These are phyloP conservation scores for Pseudogymnoascus sp. DNA, from an alignment of 2,329 filamentous ascomycete species.

Conservation along the genomic window DNA sequence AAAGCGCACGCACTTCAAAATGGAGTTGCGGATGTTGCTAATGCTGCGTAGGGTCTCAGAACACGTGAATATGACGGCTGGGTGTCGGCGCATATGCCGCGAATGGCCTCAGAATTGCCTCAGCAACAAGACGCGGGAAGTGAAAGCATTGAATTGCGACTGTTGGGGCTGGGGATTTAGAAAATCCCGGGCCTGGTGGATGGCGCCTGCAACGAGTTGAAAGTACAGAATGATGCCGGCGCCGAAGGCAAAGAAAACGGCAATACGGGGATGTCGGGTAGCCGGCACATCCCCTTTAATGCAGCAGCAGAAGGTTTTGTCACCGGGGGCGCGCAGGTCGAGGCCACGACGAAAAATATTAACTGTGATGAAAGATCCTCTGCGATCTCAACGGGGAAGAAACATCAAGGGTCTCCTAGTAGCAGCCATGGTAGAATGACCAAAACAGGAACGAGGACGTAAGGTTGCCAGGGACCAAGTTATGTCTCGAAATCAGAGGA, in stretches of 20 bases:
- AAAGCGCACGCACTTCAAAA: no score
- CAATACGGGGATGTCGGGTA: not conserved
- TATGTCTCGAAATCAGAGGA: not conserved
- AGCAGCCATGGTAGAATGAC: not conserved
- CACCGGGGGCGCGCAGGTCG: no score
- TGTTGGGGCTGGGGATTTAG: not conserved
- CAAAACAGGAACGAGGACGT: not conserved
- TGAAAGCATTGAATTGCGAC: constrained; percentile 30
- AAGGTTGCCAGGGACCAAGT: not conserved
- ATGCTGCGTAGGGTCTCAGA: no score
- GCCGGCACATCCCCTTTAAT: no score
- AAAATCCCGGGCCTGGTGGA: not conserved
- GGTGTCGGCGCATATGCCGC: constrained; percentile 28
- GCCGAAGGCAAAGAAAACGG: not conserved
- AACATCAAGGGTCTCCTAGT: no score
- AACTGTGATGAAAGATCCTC: no score
- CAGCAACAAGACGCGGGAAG: constrained; percentile 31
- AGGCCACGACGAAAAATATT: no score
- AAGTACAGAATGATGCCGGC: not conserved
- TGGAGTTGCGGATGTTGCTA: no score
- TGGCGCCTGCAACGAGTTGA: not conserved
- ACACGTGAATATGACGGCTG: no score
- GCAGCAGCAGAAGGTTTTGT: no score
- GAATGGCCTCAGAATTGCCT: constrained; percentile 31
- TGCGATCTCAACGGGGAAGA: no score